These are phyloP conservation scores for Sedum album DNA, from an alignment of 164 flowering plant species.

Conservation along the genomic window DNA sequence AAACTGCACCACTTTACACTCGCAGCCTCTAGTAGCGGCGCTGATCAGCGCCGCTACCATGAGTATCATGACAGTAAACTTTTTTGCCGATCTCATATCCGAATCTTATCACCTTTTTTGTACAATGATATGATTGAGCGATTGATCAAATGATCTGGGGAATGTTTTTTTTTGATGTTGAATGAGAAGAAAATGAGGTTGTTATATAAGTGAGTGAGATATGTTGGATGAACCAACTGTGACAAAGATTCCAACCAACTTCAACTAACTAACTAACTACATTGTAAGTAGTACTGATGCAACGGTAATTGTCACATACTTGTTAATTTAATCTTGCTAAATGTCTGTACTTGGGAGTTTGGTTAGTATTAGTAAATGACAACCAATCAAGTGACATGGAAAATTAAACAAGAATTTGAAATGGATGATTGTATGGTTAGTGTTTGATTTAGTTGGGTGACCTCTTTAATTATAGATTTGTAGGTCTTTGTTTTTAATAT, in stretches of 20 bases:
- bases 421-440: background rate
- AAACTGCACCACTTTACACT: slow-evolving; percentile 69
- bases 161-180: background rate
- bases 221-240: slow-evolving; percentile 1
- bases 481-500: background rate
- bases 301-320: background rate
- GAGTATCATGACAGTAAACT: background rate
- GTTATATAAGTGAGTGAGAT: background rate
- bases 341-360: background rate
- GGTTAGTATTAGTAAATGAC: background rate
- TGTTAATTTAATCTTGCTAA: background rate
- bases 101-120: background rate
- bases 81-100: background rate
- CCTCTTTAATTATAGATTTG: background rate
- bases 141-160: background rate
- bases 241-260: slow-evolving; percentile 3
- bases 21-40: slow-evolving; percentile 13
- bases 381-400: background rate
- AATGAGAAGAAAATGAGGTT: background rate
- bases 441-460: slow-evolving; percentile 1
- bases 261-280: background rate
- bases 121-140: background rate
- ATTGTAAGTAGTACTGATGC: background rate
- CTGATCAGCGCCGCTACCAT: background rate
- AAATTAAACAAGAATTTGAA: background rate